Evolutionary conservation across 495 filamentous ascomycete genomes (phyloP).

Genomic region (Oidiodendron maius): DNA sequence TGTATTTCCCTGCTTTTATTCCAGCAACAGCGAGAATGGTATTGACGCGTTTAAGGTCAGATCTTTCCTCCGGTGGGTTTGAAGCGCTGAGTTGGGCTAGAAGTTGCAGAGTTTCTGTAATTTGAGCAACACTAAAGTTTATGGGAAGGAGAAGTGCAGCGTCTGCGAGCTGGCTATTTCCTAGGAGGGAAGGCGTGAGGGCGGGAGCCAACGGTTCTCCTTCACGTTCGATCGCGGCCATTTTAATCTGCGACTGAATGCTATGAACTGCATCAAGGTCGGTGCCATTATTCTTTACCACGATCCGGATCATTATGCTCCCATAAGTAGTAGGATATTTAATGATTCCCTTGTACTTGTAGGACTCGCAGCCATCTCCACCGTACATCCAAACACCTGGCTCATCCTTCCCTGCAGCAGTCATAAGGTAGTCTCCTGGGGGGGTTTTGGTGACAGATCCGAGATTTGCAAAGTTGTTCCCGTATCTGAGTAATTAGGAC

Average conservation of each 20-base stretch:
- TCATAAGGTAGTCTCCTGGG: slow-evolving; percentile 6
- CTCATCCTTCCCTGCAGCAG: background rate
- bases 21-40: no score
- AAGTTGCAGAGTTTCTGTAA: no score
- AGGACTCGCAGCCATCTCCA: background rate
- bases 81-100: no score
- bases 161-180: background rate
- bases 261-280: slow-evolving; percentile 9
- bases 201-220: background rate
- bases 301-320: slow-evolving; percentile 9
- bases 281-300: slow-evolving; percentile 6
- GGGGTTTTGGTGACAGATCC: background rate
- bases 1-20: no score
- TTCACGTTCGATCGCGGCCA: background rate
- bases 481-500: background rate
- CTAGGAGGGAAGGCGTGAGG: background rate
- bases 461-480: slow-evolving; percentile 6
- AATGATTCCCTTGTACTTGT: slow-evolving; percentile 10
- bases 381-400: background rate
- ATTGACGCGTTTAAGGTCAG: no score
- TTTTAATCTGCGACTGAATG: background rate
- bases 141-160: background rate
- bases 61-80: no score
- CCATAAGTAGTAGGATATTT: slow-evolving; percentile 15
- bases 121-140: background rate